These are phyloP conservation scores for Trichoderma polysporum DNA, from an alignment of 2,329 filamentous ascomycete genomes.

Conservation along the genomic window DNA sequence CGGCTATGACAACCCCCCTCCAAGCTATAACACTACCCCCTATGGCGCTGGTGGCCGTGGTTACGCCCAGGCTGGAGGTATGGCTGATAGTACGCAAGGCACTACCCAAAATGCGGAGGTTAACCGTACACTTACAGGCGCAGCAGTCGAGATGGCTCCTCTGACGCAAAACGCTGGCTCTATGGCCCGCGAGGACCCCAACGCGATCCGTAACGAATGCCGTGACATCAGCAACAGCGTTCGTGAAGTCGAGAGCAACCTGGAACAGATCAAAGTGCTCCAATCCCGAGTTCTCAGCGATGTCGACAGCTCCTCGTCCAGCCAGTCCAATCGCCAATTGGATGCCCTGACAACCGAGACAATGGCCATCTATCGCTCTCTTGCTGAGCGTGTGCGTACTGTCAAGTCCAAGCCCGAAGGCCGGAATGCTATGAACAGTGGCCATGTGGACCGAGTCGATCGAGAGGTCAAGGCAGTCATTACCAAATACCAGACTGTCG, in stretches of 20 bases:
- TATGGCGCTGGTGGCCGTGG: conserved; percentile 28
- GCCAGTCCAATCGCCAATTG: conserved; percentile 66
- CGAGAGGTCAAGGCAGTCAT: conserved; percentile 78
- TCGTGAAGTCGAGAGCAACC: conserved; percentile 68
- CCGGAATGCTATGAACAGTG: conserved; percentile 67
- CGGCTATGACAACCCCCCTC: conserved; percentile 23
- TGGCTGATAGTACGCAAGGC: not conserved
- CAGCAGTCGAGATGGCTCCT: conserved; percentile 70
- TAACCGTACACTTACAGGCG: conserved; percentile 30
- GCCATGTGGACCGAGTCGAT: conserved; percentile 80
- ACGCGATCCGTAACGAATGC: conserved; percentile 81
- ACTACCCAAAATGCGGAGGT: not conserved
- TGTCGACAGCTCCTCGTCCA: conserved; percentile 67
- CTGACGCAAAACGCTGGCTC: conserved; percentile 53
- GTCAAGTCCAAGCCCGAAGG: conserved; percentile 82
- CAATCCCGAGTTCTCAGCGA: conserved; percentile 73
- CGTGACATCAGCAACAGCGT: conserved; percentile 76
- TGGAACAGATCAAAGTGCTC: conserved; percentile 68
- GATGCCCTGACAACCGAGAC: conserved; percentile 74
- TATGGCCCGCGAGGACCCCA: conserved; percentile 59
- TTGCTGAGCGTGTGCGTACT: conserved; percentile 75
- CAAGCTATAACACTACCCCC: conserved; percentile 22
- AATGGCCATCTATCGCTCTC: conserved; percentile 76
- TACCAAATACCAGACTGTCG: conserved; percentile 75
- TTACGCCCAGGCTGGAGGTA: conserved; percentile 32